Percentiles rank a stretch among this genome's conserved stretches.
These are phyloP conservation scores for Serendipita indica DNA, from an alignment of 768 basidiomycete species.

Conservation along the genomic window DNA sequence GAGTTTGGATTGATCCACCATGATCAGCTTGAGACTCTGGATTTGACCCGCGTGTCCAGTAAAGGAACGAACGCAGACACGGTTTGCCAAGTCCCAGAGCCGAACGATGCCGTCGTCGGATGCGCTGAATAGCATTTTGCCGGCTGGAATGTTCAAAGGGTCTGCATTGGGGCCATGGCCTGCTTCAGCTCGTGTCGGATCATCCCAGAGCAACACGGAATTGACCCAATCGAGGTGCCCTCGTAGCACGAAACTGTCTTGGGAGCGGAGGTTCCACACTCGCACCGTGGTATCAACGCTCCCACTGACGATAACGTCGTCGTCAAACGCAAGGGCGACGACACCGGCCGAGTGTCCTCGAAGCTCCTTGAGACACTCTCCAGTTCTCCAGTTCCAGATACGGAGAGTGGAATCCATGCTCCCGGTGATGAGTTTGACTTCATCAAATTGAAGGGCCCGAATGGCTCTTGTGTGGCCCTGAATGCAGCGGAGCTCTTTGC, in stretches of 20 bases:
- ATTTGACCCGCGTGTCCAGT: constrained; percentile 89
- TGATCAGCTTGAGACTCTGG: constrained; percentile 71
- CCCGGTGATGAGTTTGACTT: constrained; percentile 85
- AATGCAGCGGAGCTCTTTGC: constrained; percentile 65
- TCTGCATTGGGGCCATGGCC: constrained; percentile 23
- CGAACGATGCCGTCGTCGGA: constrained; percentile 89
- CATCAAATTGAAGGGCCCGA: constrained; percentile 87
- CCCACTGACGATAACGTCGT: constrained; percentile 81
- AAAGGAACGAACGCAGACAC: constrained; percentile 72
- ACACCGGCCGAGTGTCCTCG: constrained; percentile 87
- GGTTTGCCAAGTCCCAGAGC: constrained; percentile 78
- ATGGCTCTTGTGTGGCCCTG: constrained; percentile 88
- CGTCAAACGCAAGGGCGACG: constrained; percentile 81
- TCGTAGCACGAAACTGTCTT: constrained; percentile 79
- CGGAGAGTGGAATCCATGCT: constrained; percentile 92
- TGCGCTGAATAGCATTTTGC: constrained; percentile 94
- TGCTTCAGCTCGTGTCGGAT: constrained; percentile 16
- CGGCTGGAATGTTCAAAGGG: constrained; percentile 42
- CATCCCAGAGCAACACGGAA: constrained; percentile 82
- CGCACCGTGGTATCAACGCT: constrained; percentile 90
- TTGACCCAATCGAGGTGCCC: constrained; percentile 97
- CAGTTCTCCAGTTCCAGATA: constrained; percentile 92
- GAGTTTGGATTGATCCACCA: constrained; percentile 35
- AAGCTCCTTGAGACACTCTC: constrained; percentile 73
- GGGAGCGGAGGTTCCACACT: constrained; percentile 85